Base-by-base conservation (phyloP, 495 filamentous ascomycete species). In the Corynascus novoguineensis region DNA sequence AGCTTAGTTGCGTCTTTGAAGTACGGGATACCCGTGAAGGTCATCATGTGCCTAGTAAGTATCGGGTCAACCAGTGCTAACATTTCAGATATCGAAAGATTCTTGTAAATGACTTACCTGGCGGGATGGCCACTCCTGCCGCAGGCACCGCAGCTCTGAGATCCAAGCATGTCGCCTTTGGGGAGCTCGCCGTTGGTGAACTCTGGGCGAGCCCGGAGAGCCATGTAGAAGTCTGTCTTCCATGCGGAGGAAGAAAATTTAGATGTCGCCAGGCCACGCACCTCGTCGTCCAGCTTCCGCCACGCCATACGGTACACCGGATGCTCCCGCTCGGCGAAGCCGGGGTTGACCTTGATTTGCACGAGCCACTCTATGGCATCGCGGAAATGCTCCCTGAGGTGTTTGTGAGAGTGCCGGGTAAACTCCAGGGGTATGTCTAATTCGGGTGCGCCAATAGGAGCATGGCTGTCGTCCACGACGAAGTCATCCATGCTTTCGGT, bases 351-450 rank as follows among this genome's bases (percentile, higher is more conserved):
- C 57, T 86, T 83, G 63, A 71, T 71, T 29, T 77, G 82, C 2
- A 95, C 83, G 69, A 92, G 84, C 89, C 89, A 95, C 68, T 89
- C 87, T 0, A 96, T 75, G 0, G 81, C 88, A 61, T 85, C 81
- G 37, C 82, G 83, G 72, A 96, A 95, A 55, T 91, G 84, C 29
- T 90, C 85, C 51, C 86, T 85, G 0, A 85, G 67, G 40, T 88
- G 84, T 58, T 84, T 85, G 60, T 86, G 81, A 0, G 81, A 75
- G 47, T 86, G 79, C 12, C 74, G 66, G 3, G 83, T 88, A 64
- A 90, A 90, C 61, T 90, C 73, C 10, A 95, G 73, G 0, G 90
- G 90, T 2, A 92, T 83, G 3, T 75, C 3, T 24, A 8, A 32
- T 62, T 70, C 75, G 0, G 85, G 87, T 7, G 78, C 81, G 3